Base-by-base conservation (phyloP, 768 basidiomycete genomes). In the Lentinula sp. region DNA sequence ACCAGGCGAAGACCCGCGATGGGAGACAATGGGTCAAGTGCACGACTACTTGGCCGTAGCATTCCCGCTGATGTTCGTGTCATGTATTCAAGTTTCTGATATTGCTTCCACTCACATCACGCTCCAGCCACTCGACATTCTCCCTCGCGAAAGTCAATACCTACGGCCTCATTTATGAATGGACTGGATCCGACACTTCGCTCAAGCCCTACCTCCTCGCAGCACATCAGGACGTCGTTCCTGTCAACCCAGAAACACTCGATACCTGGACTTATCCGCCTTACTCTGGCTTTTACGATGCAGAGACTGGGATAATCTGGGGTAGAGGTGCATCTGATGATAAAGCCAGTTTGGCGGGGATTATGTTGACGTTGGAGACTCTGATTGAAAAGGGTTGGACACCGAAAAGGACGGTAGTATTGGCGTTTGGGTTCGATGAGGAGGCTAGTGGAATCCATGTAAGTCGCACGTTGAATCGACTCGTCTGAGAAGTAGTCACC, bases 61-160 rank as follows among this genome's bases (percentile, higher is more conserved):
- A 3, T 71, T 88, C 37, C 94, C 89, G 65, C 83, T 87, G 11
- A 75, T 86, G 69, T 83, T 80, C 78, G 89, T 34, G 40, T 52
- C 13, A 8, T 46, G n/a, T 15, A 13, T 34, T 11, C 16, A 32
- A 4, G 10, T 18, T 18, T n/a, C 28, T 28, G 28, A n/a, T 48
- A 2, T 18, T 31, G 28, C 28, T 28, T 28, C 28, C 34, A 32
- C n/a, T 11, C 21, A 55, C 16, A 32, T 5, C 18, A n/a, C 9
- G 11, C 13, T 1, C 9, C 42, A 90, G 88, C 10, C 84, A 89
- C 69, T 54, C 75, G 15, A 79, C 72, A 7, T 75, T 92, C 45
- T 68, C 77, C 32, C 77, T 89, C 61, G 85, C 85, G 7, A 86
- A 84, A 65, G 83, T 94, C 66, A 91, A 92, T 70, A 88, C 84